Evolutionary conservation across 257 asterid genomes (phyloP).

Genomic region (Cinchona pubescens): DNA sequence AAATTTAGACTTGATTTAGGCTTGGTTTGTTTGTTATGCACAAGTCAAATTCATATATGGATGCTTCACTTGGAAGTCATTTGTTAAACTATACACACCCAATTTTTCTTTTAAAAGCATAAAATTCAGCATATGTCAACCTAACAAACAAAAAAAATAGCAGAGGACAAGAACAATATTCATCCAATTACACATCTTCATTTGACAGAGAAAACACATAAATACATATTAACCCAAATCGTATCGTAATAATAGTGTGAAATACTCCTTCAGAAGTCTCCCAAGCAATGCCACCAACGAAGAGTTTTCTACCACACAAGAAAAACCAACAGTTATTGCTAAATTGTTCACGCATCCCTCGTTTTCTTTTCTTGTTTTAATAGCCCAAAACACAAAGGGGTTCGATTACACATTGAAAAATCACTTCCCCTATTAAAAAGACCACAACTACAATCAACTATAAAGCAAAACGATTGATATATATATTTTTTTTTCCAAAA

Average conservation of each 20-base stretch:
- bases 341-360: slow-evolving; percentile 45
- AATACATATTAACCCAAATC: not conserved
- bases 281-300: slow-evolving; percentile 99
- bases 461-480: slow-evolving; percentile 8
- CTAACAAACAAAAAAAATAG: not conserved
- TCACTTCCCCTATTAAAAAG: slow-evolving; percentile 39
- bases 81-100: no score
- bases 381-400: slow-evolving; percentile 33
- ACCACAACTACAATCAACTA: slow-evolving; percentile 11
- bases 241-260: no score
- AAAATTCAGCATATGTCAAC: not conserved
- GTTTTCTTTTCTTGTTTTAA: slow-evolving; percentile 27
- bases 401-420: slow-evolving; percentile 28
- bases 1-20: no score
- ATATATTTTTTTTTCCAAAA: slow-evolving; percentile 8
- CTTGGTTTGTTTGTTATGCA: no score
- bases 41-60: no score
- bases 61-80: no score
- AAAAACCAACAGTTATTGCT: slow-evolving; percentile 75
- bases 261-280: slow-evolving; percentile 96
- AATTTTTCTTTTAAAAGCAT: no score
- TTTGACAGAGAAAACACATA: not conserved
- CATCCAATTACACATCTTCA: not conserved
- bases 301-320: slow-evolving; percentile 91
- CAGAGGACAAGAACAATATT: not conserved